A percentile compares a stretch with the other conserved stretches of the same genome.
Conservation (phyloP, 305 asterid genomes). For the Solanum chacoense region DNA sequence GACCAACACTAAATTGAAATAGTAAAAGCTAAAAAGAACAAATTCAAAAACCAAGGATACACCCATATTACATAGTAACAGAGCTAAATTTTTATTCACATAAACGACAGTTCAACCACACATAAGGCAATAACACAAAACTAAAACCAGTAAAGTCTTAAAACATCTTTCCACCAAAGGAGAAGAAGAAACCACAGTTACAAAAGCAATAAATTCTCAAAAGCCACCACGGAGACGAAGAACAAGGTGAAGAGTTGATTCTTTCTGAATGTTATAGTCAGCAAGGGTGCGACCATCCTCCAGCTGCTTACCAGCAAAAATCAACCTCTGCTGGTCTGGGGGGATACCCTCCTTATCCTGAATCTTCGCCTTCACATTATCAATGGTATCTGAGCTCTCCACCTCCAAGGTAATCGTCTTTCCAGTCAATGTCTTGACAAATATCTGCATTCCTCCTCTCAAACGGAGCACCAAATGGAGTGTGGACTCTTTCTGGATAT, state of each 20-base stretch:
- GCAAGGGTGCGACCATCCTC: slow-evolving; percentile 5
- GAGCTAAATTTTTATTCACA: neutral
- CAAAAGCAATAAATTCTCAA: neutral
- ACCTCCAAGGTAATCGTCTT: neutral
- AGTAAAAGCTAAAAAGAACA: neutral
- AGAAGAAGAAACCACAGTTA: too few relatives aligned
- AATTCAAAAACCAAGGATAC: neutral
- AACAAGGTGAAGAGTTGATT: neutral
- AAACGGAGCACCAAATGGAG: neutral
- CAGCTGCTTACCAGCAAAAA: slow-evolving; percentile 4
- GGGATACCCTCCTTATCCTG: slow-evolving; percentile 3
- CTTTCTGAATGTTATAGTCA: slow-evolving; percentile 2
- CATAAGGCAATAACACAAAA: neutral
- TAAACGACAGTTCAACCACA: neutral
- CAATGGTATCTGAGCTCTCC: slow-evolving; percentile 1
- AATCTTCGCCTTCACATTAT: slow-evolving; percentile 1
- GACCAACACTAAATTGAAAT: neutral
- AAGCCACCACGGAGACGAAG: slow-evolving; percentile 5
- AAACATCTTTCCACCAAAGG: neutral
- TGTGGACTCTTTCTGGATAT: slow-evolving; percentile 2
- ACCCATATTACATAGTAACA: neutral
- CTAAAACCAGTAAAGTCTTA: neutral
- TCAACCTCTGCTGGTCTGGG: neutral
- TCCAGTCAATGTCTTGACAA: neutral
- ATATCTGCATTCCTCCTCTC: neutral